A percentile compares a stretch with the other conserved stretches of the same genome.
Conservation (phyloP, 106 monocot genomes). For the Alisma plantagoaquatica region DNA sequence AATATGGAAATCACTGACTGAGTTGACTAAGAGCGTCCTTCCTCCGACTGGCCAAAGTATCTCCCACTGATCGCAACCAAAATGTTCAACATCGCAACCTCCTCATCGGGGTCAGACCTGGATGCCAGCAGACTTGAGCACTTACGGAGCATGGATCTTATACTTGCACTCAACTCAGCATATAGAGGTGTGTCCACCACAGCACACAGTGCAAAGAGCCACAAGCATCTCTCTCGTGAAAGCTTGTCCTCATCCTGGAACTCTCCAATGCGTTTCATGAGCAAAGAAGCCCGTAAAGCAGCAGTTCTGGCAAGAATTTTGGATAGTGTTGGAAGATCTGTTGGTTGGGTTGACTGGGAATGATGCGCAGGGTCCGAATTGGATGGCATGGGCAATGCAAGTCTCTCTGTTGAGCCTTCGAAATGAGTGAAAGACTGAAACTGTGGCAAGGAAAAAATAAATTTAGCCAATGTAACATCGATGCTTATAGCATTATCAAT, state of each 20-base stretch:
- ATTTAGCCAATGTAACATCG: too few species aligned
- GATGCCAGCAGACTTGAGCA: conserved; percentile 42
- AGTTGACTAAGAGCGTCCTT: background rate
- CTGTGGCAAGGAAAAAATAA: too few species aligned
- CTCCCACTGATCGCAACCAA: conserved; percentile 60
- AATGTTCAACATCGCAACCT: conserved; percentile 66
- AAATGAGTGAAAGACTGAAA: conserved; percentile 13
- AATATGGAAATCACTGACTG: too few species aligned
- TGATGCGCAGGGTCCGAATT: too few species aligned
- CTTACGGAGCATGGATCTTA: conserved; percentile 69
- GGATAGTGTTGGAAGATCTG: conserved; percentile 29
- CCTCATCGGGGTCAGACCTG: conserved; percentile 45
- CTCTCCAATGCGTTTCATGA: conserved; percentile 35
- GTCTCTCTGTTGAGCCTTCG: conserved; percentile 5
- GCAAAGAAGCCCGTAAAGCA: conserved; percentile 40
- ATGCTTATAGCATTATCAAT: too few species aligned
- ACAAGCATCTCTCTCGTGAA: conserved; percentile 51
- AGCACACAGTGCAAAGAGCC: conserved; percentile 71
- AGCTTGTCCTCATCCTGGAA: conserved; percentile 30
- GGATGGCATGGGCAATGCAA: background rate
- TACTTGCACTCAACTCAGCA: conserved; percentile 55
- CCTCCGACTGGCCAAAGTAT: conserved; percentile 73
- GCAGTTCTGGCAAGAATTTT: conserved; percentile 34
- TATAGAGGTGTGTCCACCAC: conserved; percentile 64
- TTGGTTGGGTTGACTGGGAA: background rate